phyloP scores from a whole-genome alignment of 75 land plant genomes.

The Larix kaempferi region DNA sequence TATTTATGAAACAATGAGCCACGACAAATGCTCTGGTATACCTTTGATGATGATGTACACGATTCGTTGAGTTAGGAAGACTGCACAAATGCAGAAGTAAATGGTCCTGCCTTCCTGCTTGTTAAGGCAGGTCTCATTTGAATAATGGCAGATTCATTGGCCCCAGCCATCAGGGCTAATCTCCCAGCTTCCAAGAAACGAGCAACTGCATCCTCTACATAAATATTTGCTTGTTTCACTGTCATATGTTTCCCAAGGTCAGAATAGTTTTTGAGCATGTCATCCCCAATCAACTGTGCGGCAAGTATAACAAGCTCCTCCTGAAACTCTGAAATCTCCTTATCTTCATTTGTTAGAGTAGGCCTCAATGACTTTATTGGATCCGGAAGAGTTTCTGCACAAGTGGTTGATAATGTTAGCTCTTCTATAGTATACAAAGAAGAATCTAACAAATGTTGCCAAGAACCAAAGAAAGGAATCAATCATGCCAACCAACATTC shows the following conservation, averaged over 20 bases:
- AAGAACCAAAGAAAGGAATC: no score
- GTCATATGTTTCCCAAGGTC: constrained; percentile 63
- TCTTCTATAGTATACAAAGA: no score
- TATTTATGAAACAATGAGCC: no score
- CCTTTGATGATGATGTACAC: no score
- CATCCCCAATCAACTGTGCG: constrained; percentile 73
- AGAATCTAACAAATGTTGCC: no score
- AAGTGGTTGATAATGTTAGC: background rate
- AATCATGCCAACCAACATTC: no score
- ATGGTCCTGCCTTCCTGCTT: constrained; percentile 30
- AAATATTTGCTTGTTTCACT: constrained; percentile 68
- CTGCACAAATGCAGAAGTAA: background rate
- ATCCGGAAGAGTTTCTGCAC: constrained; percentile 64
- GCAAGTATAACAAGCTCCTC: constrained; percentile 87
- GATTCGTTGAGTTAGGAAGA: background rate
- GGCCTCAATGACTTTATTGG: constrained; percentile 57
- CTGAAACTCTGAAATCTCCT: constrained; percentile 73
- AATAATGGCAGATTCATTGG: constrained; percentile 69
- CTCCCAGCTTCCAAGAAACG: constrained; percentile 83
- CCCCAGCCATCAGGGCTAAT: constrained; percentile 70
- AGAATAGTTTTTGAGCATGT: constrained; percentile 46
- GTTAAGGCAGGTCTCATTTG: constrained; percentile 77
- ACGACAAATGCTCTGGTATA: no score
- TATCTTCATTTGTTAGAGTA: constrained; percentile 61
- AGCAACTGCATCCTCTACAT: constrained; percentile 70